Percentiles rank a stretch among this genome's conserved stretches.
These are phyloP conservation scores for Cyclanthera cordifolia DNA, from an alignment of 306 rosid species.

Conservation along the genomic window DNA sequence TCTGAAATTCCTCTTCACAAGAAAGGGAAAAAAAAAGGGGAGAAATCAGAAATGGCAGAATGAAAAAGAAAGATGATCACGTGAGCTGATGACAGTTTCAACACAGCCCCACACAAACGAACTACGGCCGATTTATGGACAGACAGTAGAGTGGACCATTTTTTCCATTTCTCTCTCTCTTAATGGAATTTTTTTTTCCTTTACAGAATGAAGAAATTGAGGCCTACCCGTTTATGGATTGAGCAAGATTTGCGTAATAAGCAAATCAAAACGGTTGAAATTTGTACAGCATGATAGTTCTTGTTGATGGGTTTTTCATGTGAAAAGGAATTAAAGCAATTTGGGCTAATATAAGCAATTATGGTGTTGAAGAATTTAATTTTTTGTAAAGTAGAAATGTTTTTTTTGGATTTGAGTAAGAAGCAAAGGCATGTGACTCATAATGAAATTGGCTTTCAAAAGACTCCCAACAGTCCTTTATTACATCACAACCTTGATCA, in stretches of 20 bases:
- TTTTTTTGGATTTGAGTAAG: too few species aligned
- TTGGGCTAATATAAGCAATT: too few species aligned
- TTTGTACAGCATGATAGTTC: neutral
- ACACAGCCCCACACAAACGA: conserved; percentile 1
- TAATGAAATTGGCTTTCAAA: too few species aligned
- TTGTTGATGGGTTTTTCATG: too few species aligned
- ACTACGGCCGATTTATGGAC: neutral
- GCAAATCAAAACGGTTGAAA: too few species aligned
- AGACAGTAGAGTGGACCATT: too few species aligned
- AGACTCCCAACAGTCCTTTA: neutral
- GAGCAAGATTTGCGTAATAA: neutral
- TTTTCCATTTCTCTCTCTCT: neutral
- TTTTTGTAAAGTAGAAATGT: too few species aligned
- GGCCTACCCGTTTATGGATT: neutral
- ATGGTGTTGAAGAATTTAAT: too few species aligned
- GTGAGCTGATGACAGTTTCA: conserved; percentile 8
- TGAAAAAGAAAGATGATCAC: conserved; percentile 5
- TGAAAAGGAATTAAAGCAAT: too few species aligned
- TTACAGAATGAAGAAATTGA: neutral
- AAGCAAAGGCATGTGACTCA: too few species aligned
- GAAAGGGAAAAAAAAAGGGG: neutral
- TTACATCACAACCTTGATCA: neutral
- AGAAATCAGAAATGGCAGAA: conserved; percentile 2
- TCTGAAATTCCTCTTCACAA: neutral
- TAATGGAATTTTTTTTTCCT: neutral